Evolutionary conservation across 371 early-diverging fungal species (phyloP), one percentile per base, ranked within the genome.

Genomic region (Chytridium lagenaria): DNA sequence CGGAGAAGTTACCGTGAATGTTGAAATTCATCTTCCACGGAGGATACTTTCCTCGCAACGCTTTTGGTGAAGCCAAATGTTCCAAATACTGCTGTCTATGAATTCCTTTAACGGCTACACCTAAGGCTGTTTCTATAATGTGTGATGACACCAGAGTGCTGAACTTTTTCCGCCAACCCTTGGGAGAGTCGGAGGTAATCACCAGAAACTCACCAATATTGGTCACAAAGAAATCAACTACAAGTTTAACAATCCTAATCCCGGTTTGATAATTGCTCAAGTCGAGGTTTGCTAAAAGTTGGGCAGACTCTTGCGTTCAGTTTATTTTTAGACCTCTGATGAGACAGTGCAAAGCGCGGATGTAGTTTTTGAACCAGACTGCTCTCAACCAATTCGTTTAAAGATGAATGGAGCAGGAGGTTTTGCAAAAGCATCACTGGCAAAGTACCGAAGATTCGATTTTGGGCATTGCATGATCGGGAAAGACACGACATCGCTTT

Each of bases 401-500:
- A 83, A 84, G 52, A 84, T 87, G 79, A 78, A 67, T 68, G 88
- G 87, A 12, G 85, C 83, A 7, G 88, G 88, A 22, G 88, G 88
- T 0, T 80, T 77, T 57, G 82, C 85, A 0, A 82, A 83, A 61
- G 78, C 81, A 15, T 86, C 86, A 22, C 71, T 88, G 1, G 51
- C 81, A 7, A 77, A 83, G 59, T 85, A 87, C 71, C 76, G 86
- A 31, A 52, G 84, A 49, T 88, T 88, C 70, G 88, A 88, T 61
- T 88, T 88, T 72, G 88, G 88, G 15, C 85, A 87, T 68, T 88
- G 88, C 70, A 88, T 88, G 88, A 86, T 87, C 39, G 87, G 87
- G 22, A 88, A 88, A 66, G 84, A 86, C 59, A 88, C 86, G 0
- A 74, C 78, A 3, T 83, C 85, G n/a, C 78, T 77, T 22, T 74